Evolutionary conservation across 192 early-diverging fungal genomes (phyloP), one percentile per base, ranked within the genome.

Genomic region (Mortierella claussenii): DNA sequence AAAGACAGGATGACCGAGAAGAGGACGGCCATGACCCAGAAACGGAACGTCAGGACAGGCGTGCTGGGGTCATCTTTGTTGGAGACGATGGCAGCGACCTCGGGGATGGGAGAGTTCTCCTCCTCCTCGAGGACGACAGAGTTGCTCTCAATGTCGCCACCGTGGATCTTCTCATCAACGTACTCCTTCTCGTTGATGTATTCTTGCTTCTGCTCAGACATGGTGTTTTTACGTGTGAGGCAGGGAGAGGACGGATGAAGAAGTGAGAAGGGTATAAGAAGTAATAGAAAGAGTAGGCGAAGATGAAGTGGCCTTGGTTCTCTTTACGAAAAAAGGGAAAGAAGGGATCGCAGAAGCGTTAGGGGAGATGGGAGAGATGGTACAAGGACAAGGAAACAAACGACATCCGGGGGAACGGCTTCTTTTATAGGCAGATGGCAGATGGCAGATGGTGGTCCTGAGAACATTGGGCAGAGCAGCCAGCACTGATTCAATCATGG

Each of bases 31-130:
- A 88, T 68, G n/a, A 81, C 36, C 81, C 80, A 88, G 55, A 64
- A 79, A 32, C 87, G 79, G 43, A 83, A 74, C 15, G 87, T 86
- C 40, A 86, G 28, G 30, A 79, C 68, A 12, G 81, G 83, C 34
- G 80, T 31, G 33, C 57, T 71, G 34, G 79, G 68, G 52, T 88
- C 85, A 50, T 79, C 78, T 17, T 62, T 61, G 46, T 56, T 67
- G 21, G 65, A 68, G 32, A 79, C 78, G 44, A 70, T 79, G 40
- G 75, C 65, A 40, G 65, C 65, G 18, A 79, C 75, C 23, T 67
- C 58, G 9, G 65, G 65, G 31, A 79, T 79, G 31, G 75, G 75
- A 20, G 65, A 68, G 55, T 79, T 79, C 37, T 79, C 75, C 12
- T 69, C 68, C 34, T 69, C 68, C 36, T 69, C 68, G 32, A 69